These are phyloP conservation scores for Kurtzmaniella quercitrusa DNA, from an alignment of 1,139 yeast species.

Conservation along the genomic window DNA sequence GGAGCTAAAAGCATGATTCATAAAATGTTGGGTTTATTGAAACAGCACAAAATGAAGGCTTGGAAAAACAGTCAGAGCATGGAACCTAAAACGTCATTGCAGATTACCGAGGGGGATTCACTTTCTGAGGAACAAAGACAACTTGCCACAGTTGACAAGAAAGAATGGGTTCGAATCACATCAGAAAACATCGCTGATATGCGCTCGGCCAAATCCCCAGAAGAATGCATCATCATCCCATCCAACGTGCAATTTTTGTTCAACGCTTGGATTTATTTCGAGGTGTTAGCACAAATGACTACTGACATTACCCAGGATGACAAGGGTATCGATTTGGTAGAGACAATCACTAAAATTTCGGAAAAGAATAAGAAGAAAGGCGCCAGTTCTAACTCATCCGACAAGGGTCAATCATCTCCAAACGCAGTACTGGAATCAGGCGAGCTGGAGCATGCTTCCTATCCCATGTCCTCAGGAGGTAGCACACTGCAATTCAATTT, in stretches of 20 bases:
- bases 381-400: slow-evolving; percentile 7
- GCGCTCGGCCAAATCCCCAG: not conserved
- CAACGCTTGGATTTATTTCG: slow-evolving; percentile 63
- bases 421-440: slow-evolving; percentile 23
- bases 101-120: slow-evolving; percentile 10
- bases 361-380: slow-evolving; percentile 14
- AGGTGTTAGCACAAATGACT: slow-evolving; percentile 62
- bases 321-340: slow-evolving; percentile 40
- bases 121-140: slow-evolving; percentile 17
- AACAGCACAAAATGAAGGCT: slow-evolving; percentile 13
- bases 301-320: slow-evolving; percentile 45
- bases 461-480: slow-evolving; percentile 9
- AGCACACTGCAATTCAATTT: slow-evolving; percentile 15
- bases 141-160: slow-evolving; percentile 28
- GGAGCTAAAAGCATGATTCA: slow-evolving; percentile 64
- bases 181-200: slow-evolving; percentile 11
- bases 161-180: slow-evolving; percentile 33
- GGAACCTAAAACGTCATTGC: slow-evolving; percentile 6
- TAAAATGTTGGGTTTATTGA: slow-evolving; percentile 33
- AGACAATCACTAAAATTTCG: slow-evolving; percentile 32
- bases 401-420: slow-evolving; percentile 16
- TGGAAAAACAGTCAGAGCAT: slow-evolving; percentile 6
- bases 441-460: slow-evolving; percentile 12
- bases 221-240: slow-evolving; percentile 23
- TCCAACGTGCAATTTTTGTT: slow-evolving; percentile 49